Base-by-base conservation (phyloP, 2,329 filamentous ascomycete species). In the Aspergillus sp. region DNA sequence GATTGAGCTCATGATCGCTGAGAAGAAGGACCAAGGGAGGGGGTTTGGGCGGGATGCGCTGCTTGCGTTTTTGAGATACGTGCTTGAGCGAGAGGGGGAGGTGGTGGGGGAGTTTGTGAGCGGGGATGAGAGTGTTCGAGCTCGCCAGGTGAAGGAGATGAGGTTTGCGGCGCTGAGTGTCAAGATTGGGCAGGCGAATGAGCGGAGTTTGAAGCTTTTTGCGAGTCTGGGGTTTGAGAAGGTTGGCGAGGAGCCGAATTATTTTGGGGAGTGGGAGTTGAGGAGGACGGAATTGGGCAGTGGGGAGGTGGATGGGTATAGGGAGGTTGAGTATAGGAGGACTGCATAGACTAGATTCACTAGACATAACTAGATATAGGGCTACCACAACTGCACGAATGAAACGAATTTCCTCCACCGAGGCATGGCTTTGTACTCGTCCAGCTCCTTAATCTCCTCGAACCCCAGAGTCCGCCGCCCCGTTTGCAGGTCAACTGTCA, bases 1-100 rank as follows among this genome's bases (percentile, higher is more conserved):
- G 69, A 75, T 96, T 6, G 91, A 96, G 73, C 84, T 96, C 62
- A 96, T 96, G 92, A 87, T 96, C 60, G 91, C 91, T 0, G 76
- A 79, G 2, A 75, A 75, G 4, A 68, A 72, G 0, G 76, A 85
- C 31, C 85, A 87, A 23, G 79, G 88, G 0, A 77, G 79, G 7
- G 91, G 91, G 0, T 77, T 86, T 6, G 92, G 91, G 0, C 78
- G 81, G 5, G 83, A 84, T 0, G 84, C 89, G 0, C 79, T 96
- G 1, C 70, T 85, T 3, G 77, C 85, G 0, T 89, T 98, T 56
- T 68, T 97, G 50, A 73, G 79, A 46, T 98, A 92, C 68, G 79
- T 96, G 6, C 64, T 79, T 4, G 70, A 70, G 1, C 79, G 89
- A 53, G 70, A 84, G 23, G 64, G 66, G 0, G 73, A 64, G 0